phyloP scores from a whole-genome alignment of 1,284 basidiomycete genomes.

The Apiotrichum mycotoxinovorans region DNA sequence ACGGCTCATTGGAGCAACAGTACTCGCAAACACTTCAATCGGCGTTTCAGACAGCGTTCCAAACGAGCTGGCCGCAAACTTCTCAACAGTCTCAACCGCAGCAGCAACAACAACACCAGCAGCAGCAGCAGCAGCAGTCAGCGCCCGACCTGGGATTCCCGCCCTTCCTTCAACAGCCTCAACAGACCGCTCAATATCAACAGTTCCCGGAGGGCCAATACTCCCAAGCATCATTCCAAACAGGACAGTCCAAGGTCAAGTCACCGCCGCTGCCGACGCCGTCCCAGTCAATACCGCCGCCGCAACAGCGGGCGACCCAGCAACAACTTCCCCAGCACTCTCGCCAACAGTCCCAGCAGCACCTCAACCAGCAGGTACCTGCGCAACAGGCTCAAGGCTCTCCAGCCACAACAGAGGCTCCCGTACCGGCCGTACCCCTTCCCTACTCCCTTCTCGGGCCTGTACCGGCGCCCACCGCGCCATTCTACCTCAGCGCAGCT shows the following conservation, averaged over 20 bases:
- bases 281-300: not conserved
- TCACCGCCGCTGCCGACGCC: not conserved
- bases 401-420: not conserved
- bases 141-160: too few species aligned
- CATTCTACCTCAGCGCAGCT: conserved; percentile 10
- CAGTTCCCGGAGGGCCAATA: not conserved
- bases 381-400: not conserved
- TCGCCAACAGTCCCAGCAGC: not conserved
- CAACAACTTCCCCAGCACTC: not conserved
- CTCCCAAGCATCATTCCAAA: not conserved
- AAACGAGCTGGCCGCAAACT: conserved; percentile 3
- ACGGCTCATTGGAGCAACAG: not conserved
- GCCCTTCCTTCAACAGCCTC: not conserved
- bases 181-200: not conserved
- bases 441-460: conserved; percentile 21
- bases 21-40: not conserved
- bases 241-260: not conserved
- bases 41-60: not conserved
- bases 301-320: not conserved
- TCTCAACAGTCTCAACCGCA: not conserved
- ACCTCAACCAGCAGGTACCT: not conserved
- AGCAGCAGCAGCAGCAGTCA: too few species aligned
- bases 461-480: conserved; percentile 2
- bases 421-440: not conserved
- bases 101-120: too few species aligned